phyloP scores from a whole-genome alignment of 2,329 filamentous ascomycete genomes.

The Fusarium napiforme region DNA sequence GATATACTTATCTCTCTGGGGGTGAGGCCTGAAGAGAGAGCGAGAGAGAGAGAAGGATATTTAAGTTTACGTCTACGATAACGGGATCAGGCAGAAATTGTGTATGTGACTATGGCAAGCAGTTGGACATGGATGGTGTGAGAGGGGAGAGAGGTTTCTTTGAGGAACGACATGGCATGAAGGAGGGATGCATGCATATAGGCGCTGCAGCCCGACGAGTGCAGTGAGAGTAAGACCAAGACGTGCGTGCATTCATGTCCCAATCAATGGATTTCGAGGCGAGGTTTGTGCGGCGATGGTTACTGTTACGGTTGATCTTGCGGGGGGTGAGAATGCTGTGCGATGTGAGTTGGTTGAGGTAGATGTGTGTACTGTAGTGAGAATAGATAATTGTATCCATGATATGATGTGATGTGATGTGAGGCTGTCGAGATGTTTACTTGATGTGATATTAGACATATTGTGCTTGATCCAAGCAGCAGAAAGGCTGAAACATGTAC shows the following conservation, averaged over 20 bases:
- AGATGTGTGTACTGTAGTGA: not conserved
- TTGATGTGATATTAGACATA: not conserved
- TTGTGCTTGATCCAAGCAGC: not conserved
- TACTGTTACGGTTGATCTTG: slow-evolving; percentile 9
- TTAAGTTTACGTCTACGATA: slow-evolving; percentile 28
- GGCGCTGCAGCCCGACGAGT: slow-evolving; percentile 37
- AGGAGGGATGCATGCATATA: slow-evolving; percentile 39
- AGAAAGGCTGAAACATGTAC: not conserved
- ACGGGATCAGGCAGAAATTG: slow-evolving; percentile 14
- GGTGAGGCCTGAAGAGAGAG: slow-evolving; percentile 11
- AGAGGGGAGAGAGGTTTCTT: slow-evolving; percentile 14
- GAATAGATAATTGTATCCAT: not conserved
- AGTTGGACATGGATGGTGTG: slow-evolving; percentile 32
- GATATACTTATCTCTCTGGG: slow-evolving; percentile 16
- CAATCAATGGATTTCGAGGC: slow-evolving; percentile 40
- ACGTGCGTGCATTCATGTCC: slow-evolving; percentile 27
- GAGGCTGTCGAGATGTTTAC: not conserved
- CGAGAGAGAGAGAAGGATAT: slow-evolving; percentile 23
- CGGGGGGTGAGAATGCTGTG: slow-evolving; percentile 36
- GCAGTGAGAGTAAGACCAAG: slow-evolving; percentile 14
- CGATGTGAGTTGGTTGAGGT: slow-evolving; percentile 17
- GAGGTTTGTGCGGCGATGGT: slow-evolving; percentile 16
- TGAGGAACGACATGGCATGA: slow-evolving; percentile 27
- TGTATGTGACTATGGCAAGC: not conserved
- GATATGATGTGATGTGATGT: not conserved